Evolutionary conservation across 371 early-diverging fungal genomes (phyloP).

Genomic region (Apophysomyces elegans): DNA sequence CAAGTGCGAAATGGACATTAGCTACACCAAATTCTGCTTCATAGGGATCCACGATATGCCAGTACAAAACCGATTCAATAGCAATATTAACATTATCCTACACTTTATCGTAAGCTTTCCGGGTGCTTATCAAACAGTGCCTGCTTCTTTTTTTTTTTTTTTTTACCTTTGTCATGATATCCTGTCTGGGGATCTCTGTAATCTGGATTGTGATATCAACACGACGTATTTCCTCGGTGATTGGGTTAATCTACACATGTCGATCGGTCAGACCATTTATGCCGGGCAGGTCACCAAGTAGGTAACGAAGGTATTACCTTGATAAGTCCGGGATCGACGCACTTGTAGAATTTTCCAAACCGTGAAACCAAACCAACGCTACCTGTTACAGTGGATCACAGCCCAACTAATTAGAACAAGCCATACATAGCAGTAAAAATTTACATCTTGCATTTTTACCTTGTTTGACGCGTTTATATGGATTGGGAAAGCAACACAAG

Average conservation of each 20-base stretch:
- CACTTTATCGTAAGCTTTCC: no score
- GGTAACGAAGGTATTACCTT: slow-evolving; percentile 23
- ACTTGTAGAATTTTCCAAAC: slow-evolving; percentile 86
- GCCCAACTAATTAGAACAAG: no score
- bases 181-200: slow-evolving; percentile 72
- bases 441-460: slow-evolving; percentile 16
- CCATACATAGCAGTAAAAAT: no score
- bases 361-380: slow-evolving; percentile 76
- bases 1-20: slow-evolving; percentile 74
- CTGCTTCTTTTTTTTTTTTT: no score
- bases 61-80: slow-evolving; percentile 88
- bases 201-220: slow-evolving; percentile 83
- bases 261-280: background rate
- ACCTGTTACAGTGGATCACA: slow-evolving; percentile 33
- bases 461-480: slow-evolving; percentile 73
- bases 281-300: background rate
- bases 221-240: slow-evolving; percentile 65
- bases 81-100: slow-evolving; percentile 80
- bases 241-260: slow-evolving; percentile 63
- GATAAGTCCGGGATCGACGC: slow-evolving; percentile 87
- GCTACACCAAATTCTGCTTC: slow-evolving; percentile 77
- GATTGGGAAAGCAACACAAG: slow-evolving; percentile 74
- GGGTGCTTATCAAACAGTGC: background rate
- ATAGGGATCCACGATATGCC: slow-evolving; percentile 83
- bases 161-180: slow-evolving; percentile 75